Conservation (phyloP, 2,329 filamentous ascomycete genomes). For the Colletotrichum caudatum region DNA sequence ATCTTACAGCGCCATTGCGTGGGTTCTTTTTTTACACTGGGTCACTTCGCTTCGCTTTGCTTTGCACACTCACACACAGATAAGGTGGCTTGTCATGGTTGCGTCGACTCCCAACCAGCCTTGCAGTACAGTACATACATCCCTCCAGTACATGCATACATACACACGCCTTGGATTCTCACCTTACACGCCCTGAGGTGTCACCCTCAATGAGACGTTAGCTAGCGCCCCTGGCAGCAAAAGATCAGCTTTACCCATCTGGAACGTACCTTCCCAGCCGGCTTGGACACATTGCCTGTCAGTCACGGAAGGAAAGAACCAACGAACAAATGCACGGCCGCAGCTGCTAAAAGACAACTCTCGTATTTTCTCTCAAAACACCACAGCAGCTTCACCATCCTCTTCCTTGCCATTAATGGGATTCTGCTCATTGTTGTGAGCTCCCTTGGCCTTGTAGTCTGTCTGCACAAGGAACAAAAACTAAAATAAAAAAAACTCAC, state of each 20-base stretch:
- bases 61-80: background rate
- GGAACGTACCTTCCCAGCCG: background rate
- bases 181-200: conserved; percentile 17
- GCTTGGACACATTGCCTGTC: background rate
- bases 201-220: background rate
- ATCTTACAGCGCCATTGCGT: background rate
- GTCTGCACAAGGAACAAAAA: background rate
- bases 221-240: conserved; percentile 6
- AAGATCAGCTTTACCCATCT: background rate
- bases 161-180: background rate
- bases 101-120: conserved; percentile 14
- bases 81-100: conserved; percentile 18
- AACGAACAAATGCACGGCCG: background rate
- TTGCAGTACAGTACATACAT: background rate
- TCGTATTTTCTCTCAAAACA: background rate
- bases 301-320: background rate
- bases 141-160: background rate
- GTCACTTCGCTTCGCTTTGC: background rate
- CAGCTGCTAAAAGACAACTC: background rate
- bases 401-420: background rate
- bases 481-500: conserved; percentile 33
- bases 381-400: background rate
- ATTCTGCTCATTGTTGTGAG: background rate
- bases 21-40: background rate
- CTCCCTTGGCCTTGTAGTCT: background rate